Evolutionary conservation across 495 filamentous ascomycete species (phyloP), one percentile per base, ranked within the genome.

Genomic region (Neurospora sp.): DNA sequence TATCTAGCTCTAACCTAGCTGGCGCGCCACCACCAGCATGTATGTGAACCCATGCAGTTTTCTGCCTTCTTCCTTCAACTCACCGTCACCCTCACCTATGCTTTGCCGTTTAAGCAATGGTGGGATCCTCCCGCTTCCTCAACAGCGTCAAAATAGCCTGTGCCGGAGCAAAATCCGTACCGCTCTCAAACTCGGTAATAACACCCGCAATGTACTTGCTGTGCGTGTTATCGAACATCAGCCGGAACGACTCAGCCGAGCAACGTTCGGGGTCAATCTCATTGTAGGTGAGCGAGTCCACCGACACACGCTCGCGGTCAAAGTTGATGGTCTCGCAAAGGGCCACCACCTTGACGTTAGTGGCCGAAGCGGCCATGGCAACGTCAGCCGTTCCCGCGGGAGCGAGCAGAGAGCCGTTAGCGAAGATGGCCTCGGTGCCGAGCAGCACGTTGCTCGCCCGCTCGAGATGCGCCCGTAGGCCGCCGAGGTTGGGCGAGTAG

Each of bases 261-360:
- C 80, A 80, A 31, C 81, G 75, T 73, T 86, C 84, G 0, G 88
- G 87, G 38, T 90, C 94, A 72, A 98, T 90, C 84, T 99, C 96
- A 81, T 99, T 98, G 70, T 91, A 90, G 31, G 96, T 94, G 74
- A 99, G 94, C 41, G 92, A 92, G 81, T 97, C 96, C 0, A 96
- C 88, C 10, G 93, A 91, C 5, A 97, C 93, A 71, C 91, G 89
- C 76, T 97, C 96, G 1, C 80, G 27, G 31, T 93, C 94, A 82
- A 97, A 97, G 81, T 98, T 99, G 83, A 99, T 89, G 3, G 91
- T 94, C 85, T 99, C 95, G 80, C 94, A 98, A 73, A 93, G 92
- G 5, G 96, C 93, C 40, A 95, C 90, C 46, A 99, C 94, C 3
- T 94, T 93, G 41, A 93, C 88, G 68, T 88, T 88, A 18, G 84